A percentile compares a stretch with the other conserved stretches of the same genome.
phyloP scores from a whole-genome alignment of 1,284 basidiomycete genomes.

The Marasmius tenuissimus region DNA sequence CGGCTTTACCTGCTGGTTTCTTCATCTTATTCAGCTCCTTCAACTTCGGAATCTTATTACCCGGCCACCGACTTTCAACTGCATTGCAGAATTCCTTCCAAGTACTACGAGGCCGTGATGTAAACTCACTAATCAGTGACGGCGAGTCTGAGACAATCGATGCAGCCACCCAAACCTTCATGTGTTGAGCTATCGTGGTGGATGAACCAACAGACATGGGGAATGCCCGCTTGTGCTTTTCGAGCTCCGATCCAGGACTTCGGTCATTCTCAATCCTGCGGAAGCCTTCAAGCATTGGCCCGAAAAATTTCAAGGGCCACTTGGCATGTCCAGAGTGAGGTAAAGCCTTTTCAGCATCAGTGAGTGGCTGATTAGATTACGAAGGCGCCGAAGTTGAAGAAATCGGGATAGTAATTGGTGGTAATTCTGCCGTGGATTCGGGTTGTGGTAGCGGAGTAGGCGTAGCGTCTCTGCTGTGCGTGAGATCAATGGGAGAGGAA shows the following conservation, averaged over 20 bases:
- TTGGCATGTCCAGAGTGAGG: not conserved
- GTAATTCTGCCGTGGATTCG: not conserved
- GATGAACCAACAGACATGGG: not conserved
- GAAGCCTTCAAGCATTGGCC: not conserved
- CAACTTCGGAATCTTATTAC: too few relatives aligned
- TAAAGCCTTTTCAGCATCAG: not conserved
- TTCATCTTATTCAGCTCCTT: too few relatives aligned
- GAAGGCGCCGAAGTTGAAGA: not conserved
- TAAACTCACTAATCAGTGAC: not conserved
- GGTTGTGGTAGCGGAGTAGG: not conserved
- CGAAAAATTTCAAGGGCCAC: constrained; percentile 1
- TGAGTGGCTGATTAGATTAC: not conserved
- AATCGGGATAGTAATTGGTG: not conserved
- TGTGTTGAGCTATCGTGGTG: not conserved
- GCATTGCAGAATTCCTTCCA: not conserved
- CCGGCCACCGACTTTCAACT: not conserved
- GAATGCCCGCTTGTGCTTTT: not conserved
- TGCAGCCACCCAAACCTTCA: not conserved
- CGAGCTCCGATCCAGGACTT: not conserved
- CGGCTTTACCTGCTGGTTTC: too few relatives aligned
- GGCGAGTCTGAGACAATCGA: too few relatives aligned
- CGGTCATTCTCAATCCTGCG: not conserved
- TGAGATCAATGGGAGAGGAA: too few relatives aligned
- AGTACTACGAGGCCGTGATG: not conserved
- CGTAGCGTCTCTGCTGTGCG: too few relatives aligned